phyloP scores from a whole-genome alignment of 176 grass and related monocot genomes.

The Juncus inflexus region DNA sequence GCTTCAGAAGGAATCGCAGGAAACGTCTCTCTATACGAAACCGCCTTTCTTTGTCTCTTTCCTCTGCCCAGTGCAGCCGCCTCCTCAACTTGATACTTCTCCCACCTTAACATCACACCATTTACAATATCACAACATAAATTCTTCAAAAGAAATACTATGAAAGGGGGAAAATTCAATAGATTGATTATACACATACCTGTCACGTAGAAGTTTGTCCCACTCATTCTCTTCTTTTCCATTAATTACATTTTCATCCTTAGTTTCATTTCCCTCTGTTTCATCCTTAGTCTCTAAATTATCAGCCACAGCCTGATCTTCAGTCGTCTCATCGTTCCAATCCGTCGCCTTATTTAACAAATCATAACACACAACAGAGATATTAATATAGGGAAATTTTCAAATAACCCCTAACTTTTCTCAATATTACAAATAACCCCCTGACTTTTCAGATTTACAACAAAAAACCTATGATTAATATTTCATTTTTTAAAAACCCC shows the following conservation, averaged over 20 bases:
- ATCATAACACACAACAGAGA: slow-evolving; percentile 26
- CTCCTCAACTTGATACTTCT: slow-evolving; percentile 90
- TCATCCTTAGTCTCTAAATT: slow-evolving; percentile 43
- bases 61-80: slow-evolving; percentile 88
- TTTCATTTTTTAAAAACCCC: background rate
- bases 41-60: slow-evolving; percentile 92
- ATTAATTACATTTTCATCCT: slow-evolving; percentile 47
- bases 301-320: slow-evolving; percentile 53
- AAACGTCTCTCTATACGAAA: slow-evolving; percentile 97
- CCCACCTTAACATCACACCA: slow-evolving; percentile 49
- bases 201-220: slow-evolving; percentile 96
- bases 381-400: slow-evolving; percentile 8
- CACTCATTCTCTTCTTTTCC: slow-evolving; percentile 86
- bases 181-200: slow-evolving; percentile 35
- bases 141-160: background rate
- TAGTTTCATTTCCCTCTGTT: slow-evolving; percentile 52
- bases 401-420: background rate
- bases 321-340: slow-evolving; percentile 92
- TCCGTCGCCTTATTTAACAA: slow-evolving; percentile 71
- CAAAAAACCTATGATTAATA: too few relatives aligned
- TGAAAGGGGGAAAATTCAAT: slow-evolving; percentile 1
- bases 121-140: background rate
- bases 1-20: slow-evolving; percentile 80
- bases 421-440: too few relatives aligned
- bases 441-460: too few relatives aligned